These are phyloP conservation scores for Globisporangium recalcitrans DNA, from an alignment of 352 stramenopile species.

Conservation along the genomic window DNA sequence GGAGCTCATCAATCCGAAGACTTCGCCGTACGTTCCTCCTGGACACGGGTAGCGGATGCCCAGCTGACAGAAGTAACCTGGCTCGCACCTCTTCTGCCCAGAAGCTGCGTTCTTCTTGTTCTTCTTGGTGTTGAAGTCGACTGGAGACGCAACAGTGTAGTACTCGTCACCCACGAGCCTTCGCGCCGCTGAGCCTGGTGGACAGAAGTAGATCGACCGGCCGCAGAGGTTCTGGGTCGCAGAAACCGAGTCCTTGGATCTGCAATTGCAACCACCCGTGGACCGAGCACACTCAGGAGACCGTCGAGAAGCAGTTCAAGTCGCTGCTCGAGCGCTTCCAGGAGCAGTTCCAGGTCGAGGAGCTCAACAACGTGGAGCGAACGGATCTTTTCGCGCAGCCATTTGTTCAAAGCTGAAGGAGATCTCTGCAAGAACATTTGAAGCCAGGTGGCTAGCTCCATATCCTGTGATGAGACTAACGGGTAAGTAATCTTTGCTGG, in stretches of 20 bases:
- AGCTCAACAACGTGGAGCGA: slow-evolving; percentile 51
- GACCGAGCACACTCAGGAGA: slow-evolving; percentile 42
- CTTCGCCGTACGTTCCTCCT: slow-evolving; percentile 41
- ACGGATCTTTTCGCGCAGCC: slow-evolving; percentile 52
- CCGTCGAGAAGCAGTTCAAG: slow-evolving; percentile 43
- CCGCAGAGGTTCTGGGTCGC: slow-evolving; percentile 45
- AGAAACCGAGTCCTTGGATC: slow-evolving; percentile 67
- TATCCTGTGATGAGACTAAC: slow-evolving; percentile 1
- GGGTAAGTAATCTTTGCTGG: slow-evolving; percentile 10
- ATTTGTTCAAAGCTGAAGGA: slow-evolving; percentile 17
- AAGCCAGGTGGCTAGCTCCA: not conserved
- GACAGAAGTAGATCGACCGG: slow-evolving; percentile 51
- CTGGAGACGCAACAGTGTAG: slow-evolving; percentile 45
- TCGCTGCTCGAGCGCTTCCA: slow-evolving; percentile 39
- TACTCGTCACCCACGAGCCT: slow-evolving; percentile 39
- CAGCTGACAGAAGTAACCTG: slow-evolving; percentile 55
- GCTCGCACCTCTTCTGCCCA: slow-evolving; percentile 34
- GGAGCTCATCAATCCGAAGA: slow-evolving; percentile 22
- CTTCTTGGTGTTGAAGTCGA: not conserved
- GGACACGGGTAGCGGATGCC: slow-evolving; percentile 52
- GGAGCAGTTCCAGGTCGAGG: slow-evolving; percentile 30
- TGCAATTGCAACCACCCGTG: slow-evolving; percentile 81
- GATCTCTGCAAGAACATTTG: not conserved
- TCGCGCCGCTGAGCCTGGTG: slow-evolving; percentile 35
- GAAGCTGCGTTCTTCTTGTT: slow-evolving; percentile 8